These are phyloP conservation scores for Citrus inodora DNA, from an alignment of 345 rosid genomes.

Conservation along the genomic window DNA sequence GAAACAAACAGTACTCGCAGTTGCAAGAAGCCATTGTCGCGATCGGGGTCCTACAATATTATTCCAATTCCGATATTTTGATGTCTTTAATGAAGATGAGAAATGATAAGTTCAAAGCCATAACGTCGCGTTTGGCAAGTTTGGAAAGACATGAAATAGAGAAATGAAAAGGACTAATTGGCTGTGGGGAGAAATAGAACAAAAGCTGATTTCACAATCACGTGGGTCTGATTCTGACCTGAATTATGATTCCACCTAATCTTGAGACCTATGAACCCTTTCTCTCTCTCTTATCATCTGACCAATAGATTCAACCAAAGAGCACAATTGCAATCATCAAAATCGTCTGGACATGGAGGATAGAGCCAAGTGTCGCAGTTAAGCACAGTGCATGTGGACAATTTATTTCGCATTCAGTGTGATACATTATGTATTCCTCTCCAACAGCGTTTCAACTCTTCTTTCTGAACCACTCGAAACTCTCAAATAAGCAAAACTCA, in stretches of 20 bases:
- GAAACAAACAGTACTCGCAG: not conserved
- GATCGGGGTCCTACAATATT: not conserved
- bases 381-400: not conserved
- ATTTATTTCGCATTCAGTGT: not conserved
- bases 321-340: not conserved
- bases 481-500: too few species aligned
- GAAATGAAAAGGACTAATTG: slow-evolving; percentile 4
- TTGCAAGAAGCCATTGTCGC: not conserved
- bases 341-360: not conserved
- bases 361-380: not conserved
- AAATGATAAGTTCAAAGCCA: not conserved
- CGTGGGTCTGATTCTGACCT: slow-evolving; percentile 6
- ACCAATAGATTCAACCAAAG: not conserved
- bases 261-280: not conserved
- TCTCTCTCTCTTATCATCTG: not conserved
- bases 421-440: too few species aligned
- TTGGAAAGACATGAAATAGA: not conserved
- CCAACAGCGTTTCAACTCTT: too few species aligned
- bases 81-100: not conserved
- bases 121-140: not conserved
- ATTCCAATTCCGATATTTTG: not conserved
- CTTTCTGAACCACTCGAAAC: too few species aligned
- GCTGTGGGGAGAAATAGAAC: not conserved
- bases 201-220: not conserved
- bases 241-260: not conserved